Percentiles rank a stretch among this genome's conserved stretches.
Evolutionary conservation across 257 asterid species (phyloP).

Genomic region (Ocimum tenuiflorum): DNA sequence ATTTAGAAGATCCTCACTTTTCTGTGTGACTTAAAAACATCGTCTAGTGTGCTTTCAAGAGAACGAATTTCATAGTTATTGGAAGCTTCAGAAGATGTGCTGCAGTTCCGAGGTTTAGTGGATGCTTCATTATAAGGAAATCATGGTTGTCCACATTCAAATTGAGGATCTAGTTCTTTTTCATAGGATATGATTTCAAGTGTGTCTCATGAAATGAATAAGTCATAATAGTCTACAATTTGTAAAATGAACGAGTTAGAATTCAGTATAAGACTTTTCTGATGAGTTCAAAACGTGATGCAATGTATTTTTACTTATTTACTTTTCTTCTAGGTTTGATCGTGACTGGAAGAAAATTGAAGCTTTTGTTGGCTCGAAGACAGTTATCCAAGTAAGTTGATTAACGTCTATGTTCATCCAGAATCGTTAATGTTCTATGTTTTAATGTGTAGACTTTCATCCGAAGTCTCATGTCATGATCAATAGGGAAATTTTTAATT

Average conservation of each 20-base stretch:
- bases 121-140: neutral
- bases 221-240: neutral
- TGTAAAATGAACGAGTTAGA: neutral
- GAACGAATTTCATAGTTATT: too few species aligned
- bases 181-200: neutral
- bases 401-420: neutral
- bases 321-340: slow-evolving; percentile 48
- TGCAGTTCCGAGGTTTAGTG: neutral
- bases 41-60: neutral
- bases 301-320: neutral
- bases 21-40: neutral
- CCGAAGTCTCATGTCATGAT: neutral
- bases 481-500: neutral
- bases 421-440: neutral
- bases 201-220: neutral
- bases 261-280: neutral
- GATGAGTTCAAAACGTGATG: neutral
- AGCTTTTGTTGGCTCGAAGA: slow-evolving; percentile 77
- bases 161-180: neutral
- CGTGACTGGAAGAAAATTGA: slow-evolving; percentile 90
- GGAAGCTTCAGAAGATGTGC: neutral
- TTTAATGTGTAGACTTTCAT: neutral
- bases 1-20: neutral
- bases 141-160: neutral
- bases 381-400: slow-evolving; percentile 64